A percentile compares a stretch with the other conserved stretches of the same genome.
Evolutionary conservation across 1,284 basidiomycete genomes (phyloP).

Genomic region (Tylopilus orsonianus): DNA sequence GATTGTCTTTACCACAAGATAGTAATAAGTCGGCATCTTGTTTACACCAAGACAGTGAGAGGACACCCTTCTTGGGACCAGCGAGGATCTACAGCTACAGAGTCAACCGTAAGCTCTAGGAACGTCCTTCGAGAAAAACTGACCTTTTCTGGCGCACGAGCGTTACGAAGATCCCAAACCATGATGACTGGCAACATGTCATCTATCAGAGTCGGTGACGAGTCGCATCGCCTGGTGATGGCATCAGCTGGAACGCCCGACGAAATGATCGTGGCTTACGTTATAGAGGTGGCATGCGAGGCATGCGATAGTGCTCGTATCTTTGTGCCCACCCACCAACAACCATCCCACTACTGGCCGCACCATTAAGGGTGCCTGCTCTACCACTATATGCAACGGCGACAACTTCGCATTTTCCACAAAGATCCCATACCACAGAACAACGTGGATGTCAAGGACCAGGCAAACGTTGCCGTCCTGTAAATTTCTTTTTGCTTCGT

Average conservation of each 20-base stretch:
- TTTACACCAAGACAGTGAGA: conserved; percentile 95
- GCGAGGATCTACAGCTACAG: conserved; percentile 69
- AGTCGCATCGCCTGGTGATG: conserved; percentile 78
- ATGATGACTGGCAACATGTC: conserved; percentile 95
- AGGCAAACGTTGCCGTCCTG: conserved; percentile 88
- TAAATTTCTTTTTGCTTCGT: conserved; percentile 88
- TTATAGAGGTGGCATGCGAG: conserved; percentile 99
- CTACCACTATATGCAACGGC: conserved; percentile 90
- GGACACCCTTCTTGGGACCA: conserved; percentile 94
- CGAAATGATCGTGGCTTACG: conserved; percentile 44
- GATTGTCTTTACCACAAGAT: conserved; percentile 96
- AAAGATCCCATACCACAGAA: conserved; percentile 96
- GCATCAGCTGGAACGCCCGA: conserved; percentile 9
- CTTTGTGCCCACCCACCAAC: conserved; percentile 79
- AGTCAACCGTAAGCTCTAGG: conserved; percentile 6
- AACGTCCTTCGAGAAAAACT: not conserved
- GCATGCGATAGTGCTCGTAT: conserved; percentile 96
- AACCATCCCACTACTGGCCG: conserved; percentile 64
- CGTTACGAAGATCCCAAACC: conserved; percentile 98
- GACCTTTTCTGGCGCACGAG: conserved; percentile 93
- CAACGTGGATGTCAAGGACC: conserved; percentile 88
- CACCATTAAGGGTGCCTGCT: conserved; percentile 67
- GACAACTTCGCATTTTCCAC: conserved; percentile 91
- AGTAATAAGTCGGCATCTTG: conserved; percentile 92
- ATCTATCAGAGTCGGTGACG: conserved; percentile 94